These are phyloP conservation scores for Cubamyces lactineus DNA, from an alignment of 768 basidiomycete genomes.

Conservation along the genomic window DNA sequence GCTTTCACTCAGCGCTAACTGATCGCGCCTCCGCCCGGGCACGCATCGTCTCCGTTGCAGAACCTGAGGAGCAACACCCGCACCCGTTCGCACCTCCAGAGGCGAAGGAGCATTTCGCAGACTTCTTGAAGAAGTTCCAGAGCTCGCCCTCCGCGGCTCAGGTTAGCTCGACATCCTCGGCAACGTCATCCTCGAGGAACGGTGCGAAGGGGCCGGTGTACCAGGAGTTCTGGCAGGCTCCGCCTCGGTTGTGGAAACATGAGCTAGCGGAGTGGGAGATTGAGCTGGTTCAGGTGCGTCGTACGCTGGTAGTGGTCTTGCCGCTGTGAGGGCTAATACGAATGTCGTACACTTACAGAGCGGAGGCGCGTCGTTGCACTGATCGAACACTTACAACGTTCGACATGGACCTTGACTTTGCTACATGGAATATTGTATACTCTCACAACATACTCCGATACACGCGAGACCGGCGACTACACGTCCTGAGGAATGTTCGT, in stretches of 20 bases:
- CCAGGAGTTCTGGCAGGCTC: conserved; percentile 37
- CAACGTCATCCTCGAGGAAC: conserved; percentile 6
- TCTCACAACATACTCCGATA: neutral
- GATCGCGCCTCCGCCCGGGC: neutral
- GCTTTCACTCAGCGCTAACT: neutral
- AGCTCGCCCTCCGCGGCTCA: conserved; percentile 6
- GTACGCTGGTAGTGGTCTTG: too few relatives aligned
- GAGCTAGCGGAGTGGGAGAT: conserved; percentile 35
- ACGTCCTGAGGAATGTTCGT: too few relatives aligned
- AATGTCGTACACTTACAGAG: conserved; percentile 2
- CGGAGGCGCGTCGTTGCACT: conserved; percentile 20
- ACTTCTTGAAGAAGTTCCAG: conserved; percentile 35
- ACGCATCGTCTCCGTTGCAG: conserved; percentile 18
- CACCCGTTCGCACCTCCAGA: conserved; percentile 36
- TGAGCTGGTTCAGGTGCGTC: conserved; percentile 33
- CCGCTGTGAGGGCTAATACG: neutral
- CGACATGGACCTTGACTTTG: conserved; percentile 9
- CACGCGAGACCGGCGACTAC: neutral
- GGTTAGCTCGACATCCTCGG: neutral
- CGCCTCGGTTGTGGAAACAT: conserved; percentile 29
- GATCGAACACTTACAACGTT: conserved; percentile 2
- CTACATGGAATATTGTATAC: conserved; percentile 3
- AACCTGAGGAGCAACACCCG: conserved; percentile 33
- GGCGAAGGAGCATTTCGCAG: conserved; percentile 32
- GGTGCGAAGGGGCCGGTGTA: conserved; percentile 25